Base-by-base conservation (phyloP, 2,329 filamentous ascomycete species). In the Arthroderma sp. region DNA sequence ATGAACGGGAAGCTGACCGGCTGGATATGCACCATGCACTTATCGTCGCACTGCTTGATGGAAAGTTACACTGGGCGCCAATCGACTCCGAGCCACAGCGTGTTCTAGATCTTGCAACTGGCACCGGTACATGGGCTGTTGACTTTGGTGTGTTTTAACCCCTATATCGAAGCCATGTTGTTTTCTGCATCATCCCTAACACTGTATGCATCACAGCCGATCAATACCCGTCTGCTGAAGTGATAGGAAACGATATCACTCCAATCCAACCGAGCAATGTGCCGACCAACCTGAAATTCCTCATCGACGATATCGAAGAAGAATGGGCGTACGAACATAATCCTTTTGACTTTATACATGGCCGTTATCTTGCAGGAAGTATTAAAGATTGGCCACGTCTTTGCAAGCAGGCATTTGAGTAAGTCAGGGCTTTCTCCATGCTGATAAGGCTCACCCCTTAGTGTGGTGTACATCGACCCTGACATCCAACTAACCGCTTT, bases 231-330 rank as follows among this genome's bases (percentile, higher is more conserved):
- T 50, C 47, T 28, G 51, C 56, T 10, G 42, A 56, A 39, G 65
- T 82, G n/a, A 69, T 74, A 29, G 78, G 75, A 28, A 78, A 72
- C 6, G 79, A 82, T 53, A 63, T 82, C 8, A 80, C 76, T 1
- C 76, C 78, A 2, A 77, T 80, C 29, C 78, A 82, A 53, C 75
- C 77, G 2, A 58, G 63, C 3, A 65, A 70, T 27, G 75, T 83
- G 0, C 81, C 82, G 0, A 72, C 73, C 5, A 86, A 86, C 50
- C 75, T 84, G 15, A 72, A 73, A 46, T 86, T 86, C 51, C 77
- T 76, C 52, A 73, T 86, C 32, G 80, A 84, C 54, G 80, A 85
- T 53, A 66, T 66, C 54, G 66, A 70, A 3, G 72, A 74, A 48
- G 68, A 78, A 37, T 77, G 74, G 73, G 64, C 69, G 63, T 49